phyloP scores from a whole-genome alignment of 352 stramenopile genomes.

The Pythium grandisporangium region DNA sequence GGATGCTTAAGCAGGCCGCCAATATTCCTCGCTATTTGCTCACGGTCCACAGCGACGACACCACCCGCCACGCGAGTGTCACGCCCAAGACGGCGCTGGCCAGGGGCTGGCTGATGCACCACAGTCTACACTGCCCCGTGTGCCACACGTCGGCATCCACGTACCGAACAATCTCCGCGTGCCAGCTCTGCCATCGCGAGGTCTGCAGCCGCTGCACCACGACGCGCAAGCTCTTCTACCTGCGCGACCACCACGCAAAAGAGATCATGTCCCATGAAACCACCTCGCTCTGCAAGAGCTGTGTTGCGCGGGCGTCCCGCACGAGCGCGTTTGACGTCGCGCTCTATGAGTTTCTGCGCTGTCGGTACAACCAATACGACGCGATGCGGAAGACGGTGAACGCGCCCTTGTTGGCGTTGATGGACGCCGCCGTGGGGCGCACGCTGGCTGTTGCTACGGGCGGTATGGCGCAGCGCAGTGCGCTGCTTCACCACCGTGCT shows the following conservation, averaged over 20 bases:
- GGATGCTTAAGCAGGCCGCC: slow-evolving; percentile 4
- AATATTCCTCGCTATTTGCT: slow-evolving; percentile 5
- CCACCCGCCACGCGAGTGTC: not conserved
- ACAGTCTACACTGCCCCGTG: slow-evolving; percentile 9
- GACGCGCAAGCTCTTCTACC: slow-evolving; percentile 1
- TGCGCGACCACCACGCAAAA: slow-evolving; percentile 1
- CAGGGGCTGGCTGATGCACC: too few relatives aligned
- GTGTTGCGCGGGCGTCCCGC: slow-evolving; percentile 9
- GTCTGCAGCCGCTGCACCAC: slow-evolving; percentile 13
- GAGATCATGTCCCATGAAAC: slow-evolving; percentile 5
- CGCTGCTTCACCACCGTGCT: too few relatives aligned
- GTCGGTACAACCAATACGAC: too few relatives aligned
- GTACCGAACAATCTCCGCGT: slow-evolving; percentile 12
- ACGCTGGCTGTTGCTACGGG: too few relatives aligned
- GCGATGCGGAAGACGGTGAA: too few relatives aligned
- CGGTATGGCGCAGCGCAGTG: too few relatives aligned
- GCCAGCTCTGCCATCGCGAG: slow-evolving; percentile 13
- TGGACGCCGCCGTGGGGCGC: too few relatives aligned
- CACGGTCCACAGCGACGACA: slow-evolving; percentile 6
- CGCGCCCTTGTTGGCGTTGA: too few relatives aligned
- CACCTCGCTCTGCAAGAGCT: slow-evolving; percentile 10
- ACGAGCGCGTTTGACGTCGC: slow-evolving; percentile 17
- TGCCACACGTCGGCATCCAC: slow-evolving; percentile 10
- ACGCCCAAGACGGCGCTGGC: not conserved
- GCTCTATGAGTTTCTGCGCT: slow-evolving; percentile 11